A percentile compares a stretch with the other conserved stretches of the same genome.
phyloP scores from a whole-genome alignment of 1,139 yeast species.

The Debaryomyces sp. region DNA sequence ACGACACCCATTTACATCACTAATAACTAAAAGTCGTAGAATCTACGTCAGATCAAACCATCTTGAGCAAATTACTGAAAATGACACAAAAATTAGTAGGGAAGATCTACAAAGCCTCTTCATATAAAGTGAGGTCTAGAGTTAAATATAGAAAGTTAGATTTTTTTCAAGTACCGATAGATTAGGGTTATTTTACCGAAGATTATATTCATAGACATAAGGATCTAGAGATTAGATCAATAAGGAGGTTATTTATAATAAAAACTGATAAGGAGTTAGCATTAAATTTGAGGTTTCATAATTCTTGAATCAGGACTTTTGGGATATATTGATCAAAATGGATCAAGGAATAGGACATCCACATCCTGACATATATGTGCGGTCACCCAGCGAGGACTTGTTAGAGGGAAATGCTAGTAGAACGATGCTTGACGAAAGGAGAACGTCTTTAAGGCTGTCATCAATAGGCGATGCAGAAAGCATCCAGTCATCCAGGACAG shows the following conservation, averaged over 20 bases:
- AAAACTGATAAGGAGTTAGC: neutral
- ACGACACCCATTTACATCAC: neutral
- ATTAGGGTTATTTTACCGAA: neutral
- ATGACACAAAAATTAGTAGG: neutral
- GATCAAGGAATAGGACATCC: neutral
- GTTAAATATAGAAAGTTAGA: neutral
- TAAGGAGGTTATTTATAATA: neutral
- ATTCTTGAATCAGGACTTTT: neutral
- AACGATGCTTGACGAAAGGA: neutral
- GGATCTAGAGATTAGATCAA: neutral
- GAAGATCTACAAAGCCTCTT: neutral
- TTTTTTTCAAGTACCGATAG: neutral
- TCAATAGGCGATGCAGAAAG: slow-evolving; percentile 2
- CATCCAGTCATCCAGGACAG: neutral
- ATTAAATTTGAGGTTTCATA: neutral
- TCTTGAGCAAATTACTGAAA: neutral
- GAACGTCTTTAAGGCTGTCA: neutral
- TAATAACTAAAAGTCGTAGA: neutral
- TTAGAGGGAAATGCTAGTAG: neutral
- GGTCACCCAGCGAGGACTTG: slow-evolving; percentile 3
- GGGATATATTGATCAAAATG: slow-evolving; percentile 3
- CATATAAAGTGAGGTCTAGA: neutral
- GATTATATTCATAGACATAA: neutral
- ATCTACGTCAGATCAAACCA: neutral
- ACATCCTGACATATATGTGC: neutral